Base-by-base conservation (phyloP, 2,329 filamentous ascomycete species). In the Aspergillus carbonarius region DNA sequence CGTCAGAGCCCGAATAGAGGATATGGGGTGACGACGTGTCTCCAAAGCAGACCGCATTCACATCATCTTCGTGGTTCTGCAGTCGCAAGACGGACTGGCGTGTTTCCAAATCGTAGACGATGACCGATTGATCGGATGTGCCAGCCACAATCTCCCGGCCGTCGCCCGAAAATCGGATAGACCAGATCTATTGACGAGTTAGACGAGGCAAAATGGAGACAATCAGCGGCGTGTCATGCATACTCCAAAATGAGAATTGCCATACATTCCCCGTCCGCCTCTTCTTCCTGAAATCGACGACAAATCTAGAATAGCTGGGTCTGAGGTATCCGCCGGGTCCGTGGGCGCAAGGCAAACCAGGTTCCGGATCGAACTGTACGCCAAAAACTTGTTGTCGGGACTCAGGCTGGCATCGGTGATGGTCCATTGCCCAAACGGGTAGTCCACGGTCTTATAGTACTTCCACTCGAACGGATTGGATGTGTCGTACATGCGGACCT, bases 11-110 rank as follows among this genome's bases (percentile, higher is more conserved):
- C 0, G 93, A 97, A 76, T 97, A 98, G 2, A 99, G 82, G 60
- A 98, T 93, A 72, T 99, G 93, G 1, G 95, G 93, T 0, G 91
- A 96, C 30, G 85, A 84, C 60, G 87, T 88, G 75, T 98, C 93
- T 1, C 92, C 95, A 69, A 96, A 98, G 74, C 93, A 97, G 0
- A 99, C 95, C 4, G 95, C 95, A 68, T 98, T 99, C 55, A 98
- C 93, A 72, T 99, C 92, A 66, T 96, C 86, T 4, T 85, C 79
- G 70, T 99, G 95, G 0, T 92, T 93, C 15, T 81, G 80, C 25
- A 96, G 85, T 49, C 87, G 84, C 56, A 97, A 85, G 32, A 96
- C 82, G 0, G 90, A 85, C 47, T 84, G 83, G 17, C 89, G 86
- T 0, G 88, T 87, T 74, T 98, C 93, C 56, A 99, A 90, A 69